Conservation (phyloP, 441 rosid species). For the Metrosideros polymorpha region DNA sequence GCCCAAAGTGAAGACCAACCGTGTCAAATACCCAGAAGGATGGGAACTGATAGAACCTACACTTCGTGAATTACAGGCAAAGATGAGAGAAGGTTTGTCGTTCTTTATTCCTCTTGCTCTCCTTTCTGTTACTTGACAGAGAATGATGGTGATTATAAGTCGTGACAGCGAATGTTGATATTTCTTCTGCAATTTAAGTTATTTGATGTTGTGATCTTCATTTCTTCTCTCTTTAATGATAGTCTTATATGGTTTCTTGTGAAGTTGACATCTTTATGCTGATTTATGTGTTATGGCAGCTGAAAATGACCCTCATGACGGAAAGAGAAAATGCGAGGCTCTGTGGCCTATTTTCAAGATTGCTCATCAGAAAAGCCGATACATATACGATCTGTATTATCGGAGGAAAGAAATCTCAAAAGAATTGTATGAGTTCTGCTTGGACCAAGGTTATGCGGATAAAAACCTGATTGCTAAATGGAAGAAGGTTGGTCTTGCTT, state of each 20-base stretch:
- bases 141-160: background rate
- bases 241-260: background rate
- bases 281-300: slow-evolving; percentile 21
- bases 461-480: slow-evolving; percentile 59
- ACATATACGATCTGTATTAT: slow-evolving; percentile 49
- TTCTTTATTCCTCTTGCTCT: background rate
- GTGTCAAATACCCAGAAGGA: slow-evolving; percentile 63
- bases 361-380: slow-evolving; percentile 69
- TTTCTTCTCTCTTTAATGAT: background rate
- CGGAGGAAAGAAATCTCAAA: slow-evolving; percentile 56
- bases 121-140: background rate
- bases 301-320: slow-evolving; percentile 66
- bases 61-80: slow-evolving; percentile 47
- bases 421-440: slow-evolving; percentile 67
- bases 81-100: slow-evolving; percentile 77
- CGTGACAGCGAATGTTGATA: background rate
- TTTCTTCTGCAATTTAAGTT: background rate
- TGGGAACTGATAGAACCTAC: slow-evolving; percentile 90
- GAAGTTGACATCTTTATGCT: background rate
- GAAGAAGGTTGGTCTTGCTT: slow-evolving; percentile 39
- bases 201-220: background rate
- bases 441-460: slow-evolving; percentile 64
- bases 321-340: slow-evolving; percentile 68
- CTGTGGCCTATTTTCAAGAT: slow-evolving; percentile 76
- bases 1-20: slow-evolving; percentile 78